phyloP scores from a whole-genome alignment of 179 eudicot genomes.

The Amaranthus tricolor region DNA sequence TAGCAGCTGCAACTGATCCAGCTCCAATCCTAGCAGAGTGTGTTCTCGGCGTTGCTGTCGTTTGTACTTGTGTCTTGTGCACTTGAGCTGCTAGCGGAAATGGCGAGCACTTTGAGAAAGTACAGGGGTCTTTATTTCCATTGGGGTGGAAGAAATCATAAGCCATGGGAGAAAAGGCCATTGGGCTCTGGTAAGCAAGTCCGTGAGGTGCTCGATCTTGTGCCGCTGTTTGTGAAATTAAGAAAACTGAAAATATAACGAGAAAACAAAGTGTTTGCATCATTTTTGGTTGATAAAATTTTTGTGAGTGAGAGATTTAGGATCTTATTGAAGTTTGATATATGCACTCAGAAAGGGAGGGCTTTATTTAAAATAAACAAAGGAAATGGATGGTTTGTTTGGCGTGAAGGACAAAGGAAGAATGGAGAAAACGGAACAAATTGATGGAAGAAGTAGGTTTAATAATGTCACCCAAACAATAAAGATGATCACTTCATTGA shows the following conservation, averaged over 20 bases:
- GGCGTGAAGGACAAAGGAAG: constrained; percentile 30
- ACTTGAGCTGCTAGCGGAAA: constrained; percentile 49
- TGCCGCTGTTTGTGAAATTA: constrained; percentile 27
- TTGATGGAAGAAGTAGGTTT: constrained; percentile 35
- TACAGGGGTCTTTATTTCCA: neutral
- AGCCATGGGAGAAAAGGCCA: constrained; percentile 56
- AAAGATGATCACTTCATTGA: constrained; percentile 11
- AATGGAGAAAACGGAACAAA: constrained; percentile 31
- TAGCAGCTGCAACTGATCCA: constrained; percentile 35
- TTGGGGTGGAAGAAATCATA: constrained; percentile 44
- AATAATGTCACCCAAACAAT: constrained; percentile 6
- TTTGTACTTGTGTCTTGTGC: constrained; percentile 37
- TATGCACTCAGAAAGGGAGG: neutral
- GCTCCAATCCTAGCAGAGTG: constrained; percentile 28
- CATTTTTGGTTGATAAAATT: constrained; percentile 20
- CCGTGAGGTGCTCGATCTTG: constrained; percentile 66
- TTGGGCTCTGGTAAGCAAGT: constrained; percentile 40
- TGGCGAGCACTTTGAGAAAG: constrained; percentile 19
- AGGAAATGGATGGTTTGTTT: constrained; percentile 40
- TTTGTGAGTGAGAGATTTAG: neutral
- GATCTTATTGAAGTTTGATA: neutral
- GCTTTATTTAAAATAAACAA: constrained; percentile 18
- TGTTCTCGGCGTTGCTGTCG: constrained; percentile 20
- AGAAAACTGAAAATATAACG: constrained; percentile 23
- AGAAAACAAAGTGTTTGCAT: constrained; percentile 23